These are phyloP conservation scores for Apiospora sp. DNA, from an alignment of 2,329 filamentous ascomycete genomes.

Conservation along the genomic window DNA sequence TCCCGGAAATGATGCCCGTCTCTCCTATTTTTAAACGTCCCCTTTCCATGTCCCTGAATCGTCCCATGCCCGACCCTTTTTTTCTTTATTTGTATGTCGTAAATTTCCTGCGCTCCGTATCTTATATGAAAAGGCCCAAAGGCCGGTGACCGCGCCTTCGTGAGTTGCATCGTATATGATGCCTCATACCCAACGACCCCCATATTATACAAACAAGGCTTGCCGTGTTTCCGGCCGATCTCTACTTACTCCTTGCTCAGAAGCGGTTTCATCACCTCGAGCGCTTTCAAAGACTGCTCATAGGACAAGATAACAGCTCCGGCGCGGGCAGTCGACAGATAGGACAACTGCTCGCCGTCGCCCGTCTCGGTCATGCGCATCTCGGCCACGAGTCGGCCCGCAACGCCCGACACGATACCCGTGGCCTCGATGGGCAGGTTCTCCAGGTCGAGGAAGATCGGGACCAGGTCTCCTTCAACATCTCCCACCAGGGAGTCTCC, in stretches of 20 bases:
- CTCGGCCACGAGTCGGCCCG: conserved; percentile 80
- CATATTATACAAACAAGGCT: neutral
- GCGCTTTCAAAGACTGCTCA: conserved; percentile 75
- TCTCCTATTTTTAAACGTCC: neutral
- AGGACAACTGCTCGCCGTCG: conserved; percentile 78
- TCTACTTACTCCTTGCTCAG: conserved; percentile 46
- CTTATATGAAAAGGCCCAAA: neutral
- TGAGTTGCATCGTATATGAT: neutral
- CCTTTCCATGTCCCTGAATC: neutral
- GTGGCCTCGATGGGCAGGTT: conserved; percentile 86
- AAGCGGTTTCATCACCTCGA: conserved; percentile 71
- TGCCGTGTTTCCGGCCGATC: neutral
- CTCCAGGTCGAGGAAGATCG: conserved; percentile 87
- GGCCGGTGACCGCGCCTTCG: neutral
- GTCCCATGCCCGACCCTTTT: neutral
- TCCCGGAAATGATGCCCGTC: neutral
- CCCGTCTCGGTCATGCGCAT: conserved; percentile 58
- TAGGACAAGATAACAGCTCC: conserved; percentile 87
- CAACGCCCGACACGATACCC: conserved; percentile 94
- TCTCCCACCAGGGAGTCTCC: conserved; percentile 79
- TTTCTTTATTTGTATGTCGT: neutral
- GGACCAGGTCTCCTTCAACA: conserved; percentile 75
- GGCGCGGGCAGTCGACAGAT: conserved; percentile 86
- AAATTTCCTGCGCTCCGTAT: neutral
- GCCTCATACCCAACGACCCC: neutral